phyloP scores from a whole-genome alignment of 106 monocot species.

The Hemerocallis citrina region DNA sequence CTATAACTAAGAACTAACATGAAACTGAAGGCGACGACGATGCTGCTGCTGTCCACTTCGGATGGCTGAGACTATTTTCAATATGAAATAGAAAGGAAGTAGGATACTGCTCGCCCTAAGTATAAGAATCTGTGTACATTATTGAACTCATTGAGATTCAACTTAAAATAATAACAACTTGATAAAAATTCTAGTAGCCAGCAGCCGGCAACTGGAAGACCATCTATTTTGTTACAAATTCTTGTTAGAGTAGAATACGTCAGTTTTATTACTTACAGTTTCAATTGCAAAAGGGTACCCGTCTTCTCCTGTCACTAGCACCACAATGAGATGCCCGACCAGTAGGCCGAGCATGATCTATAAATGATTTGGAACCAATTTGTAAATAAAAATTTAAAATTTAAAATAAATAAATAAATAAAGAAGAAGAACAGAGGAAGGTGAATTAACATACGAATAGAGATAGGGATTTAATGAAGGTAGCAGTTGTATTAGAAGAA shows the following conservation, averaged over 20 bases:
- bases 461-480: conserved; percentile 25
- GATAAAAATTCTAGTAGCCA: not conserved
- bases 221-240: too few species aligned
- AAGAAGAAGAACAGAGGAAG: too few species aligned
- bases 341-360: conserved; percentile 46
- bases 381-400: not conserved
- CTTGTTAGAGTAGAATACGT: not conserved
- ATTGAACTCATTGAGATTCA: not conserved
- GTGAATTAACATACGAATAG: conserved; percentile 20
- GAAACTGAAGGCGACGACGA: conserved; percentile 2
- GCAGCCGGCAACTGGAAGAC: too few species aligned
- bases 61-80: conserved; percentile 31
- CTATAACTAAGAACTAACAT: not conserved
- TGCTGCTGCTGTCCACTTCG: conserved; percentile 26
- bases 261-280: conserved; percentile 31
- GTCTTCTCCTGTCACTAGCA: conserved; percentile 26
- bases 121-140: conserved; percentile 41
- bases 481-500: conserved; percentile 5
- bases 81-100: conserved; percentile 43
- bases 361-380: not conserved
- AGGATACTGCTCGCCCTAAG: conserved; percentile 59
- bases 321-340: conserved; percentile 31
- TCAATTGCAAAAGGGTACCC: conserved; percentile 30
- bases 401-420: not conserved
- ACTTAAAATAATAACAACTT: not conserved